A percentile compares a stretch with the other conserved stretches of the same genome.
These are phyloP conservation scores for Kuraishia capsulata DNA, from an alignment of 805 yeast species.

Conservation along the genomic window DNA sequence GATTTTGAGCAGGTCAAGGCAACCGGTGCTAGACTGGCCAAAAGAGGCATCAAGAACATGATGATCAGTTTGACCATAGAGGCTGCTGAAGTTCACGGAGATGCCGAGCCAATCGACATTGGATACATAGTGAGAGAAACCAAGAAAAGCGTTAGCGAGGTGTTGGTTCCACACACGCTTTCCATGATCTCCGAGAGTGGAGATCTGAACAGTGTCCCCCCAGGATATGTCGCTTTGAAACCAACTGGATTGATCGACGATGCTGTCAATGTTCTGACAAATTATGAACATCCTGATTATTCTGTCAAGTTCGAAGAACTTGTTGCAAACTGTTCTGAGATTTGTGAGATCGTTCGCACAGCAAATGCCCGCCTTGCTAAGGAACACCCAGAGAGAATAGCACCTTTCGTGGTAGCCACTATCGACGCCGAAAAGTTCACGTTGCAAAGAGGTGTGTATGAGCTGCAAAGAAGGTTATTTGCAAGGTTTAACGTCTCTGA, in stretches of 20 bases:
- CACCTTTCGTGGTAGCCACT: slow-evolving; percentile 70
- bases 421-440: slow-evolving; percentile 90
- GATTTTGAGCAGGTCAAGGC: slow-evolving; percentile 55
- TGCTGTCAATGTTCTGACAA: slow-evolving; percentile 64
- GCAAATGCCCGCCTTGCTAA: slow-evolving; percentile 40
- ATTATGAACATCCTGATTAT: slow-evolving; percentile 47
- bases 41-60: slow-evolving; percentile 84
- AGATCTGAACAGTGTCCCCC: slow-evolving; percentile 62
- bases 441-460: slow-evolving; percentile 86
- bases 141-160: slow-evolving; percentile 53
- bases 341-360: slow-evolving; percentile 47
- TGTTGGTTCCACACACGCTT: slow-evolving; percentile 65
- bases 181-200: slow-evolving; percentile 36
- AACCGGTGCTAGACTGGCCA: slow-evolving; percentile 59
- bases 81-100: slow-evolving; percentile 74
- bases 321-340: slow-evolving; percentile 54
- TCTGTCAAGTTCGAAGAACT: slow-evolving; percentile 44
- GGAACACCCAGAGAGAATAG: slow-evolving; percentile 51
- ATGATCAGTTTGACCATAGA: slow-evolving; percentile 92
- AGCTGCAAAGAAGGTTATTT: slow-evolving; percentile 76
- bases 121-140: slow-evolving; percentile 55
- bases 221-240: slow-evolving; percentile 88
- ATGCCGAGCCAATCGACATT: slow-evolving; percentile 39
- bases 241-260: slow-evolving; percentile 82
- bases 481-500: slow-evolving; percentile 55